Conservation (phyloP, 1,284 basidiomycete species). For the Ceraceosorus guamensis region DNA sequence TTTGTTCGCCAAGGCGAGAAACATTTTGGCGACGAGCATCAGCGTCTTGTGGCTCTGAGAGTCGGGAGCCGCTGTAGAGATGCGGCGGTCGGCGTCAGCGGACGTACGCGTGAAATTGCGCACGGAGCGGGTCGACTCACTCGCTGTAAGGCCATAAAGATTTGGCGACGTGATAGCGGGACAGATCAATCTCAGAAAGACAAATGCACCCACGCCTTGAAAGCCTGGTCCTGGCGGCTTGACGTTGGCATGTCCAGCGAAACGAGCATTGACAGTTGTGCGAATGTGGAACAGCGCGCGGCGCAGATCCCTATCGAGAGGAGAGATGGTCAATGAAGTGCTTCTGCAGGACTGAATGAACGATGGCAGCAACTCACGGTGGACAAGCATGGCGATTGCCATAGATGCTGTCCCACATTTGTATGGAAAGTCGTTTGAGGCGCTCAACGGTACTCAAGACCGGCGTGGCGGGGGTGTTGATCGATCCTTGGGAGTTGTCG, state of each 20-base stretch:
- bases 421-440: conserved; percentile 22
- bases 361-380: conserved; percentile 7
- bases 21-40: conserved; percentile 27
- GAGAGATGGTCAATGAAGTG: background rate
- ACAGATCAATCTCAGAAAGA: conserved; percentile 38
- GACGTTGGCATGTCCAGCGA: conserved; percentile 4
- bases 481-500: no score
- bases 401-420: conserved; percentile 38
- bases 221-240: conserved; percentile 28
- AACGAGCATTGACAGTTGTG: conserved; percentile 28
- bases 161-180: conserved; percentile 37
- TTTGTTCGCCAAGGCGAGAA: conserved; percentile 35
- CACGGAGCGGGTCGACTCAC: background rate
- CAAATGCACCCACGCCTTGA: conserved; percentile 38
- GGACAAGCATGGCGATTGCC: conserved; percentile 32
- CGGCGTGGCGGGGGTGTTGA: no score
- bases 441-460: background rate
- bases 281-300: conserved; percentile 26
- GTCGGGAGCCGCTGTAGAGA: conserved; percentile 10
- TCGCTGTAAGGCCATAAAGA: conserved; percentile 29
- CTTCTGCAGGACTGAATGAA: background rate
- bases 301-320: conserved; percentile 21
- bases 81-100: conserved; percentile 6
- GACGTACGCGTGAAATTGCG: background rate
- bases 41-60: conserved; percentile 16